Evolutionary conservation across 306 rosid species (phyloP).

Genomic region (Macrotyloma uniflorum): DNA sequence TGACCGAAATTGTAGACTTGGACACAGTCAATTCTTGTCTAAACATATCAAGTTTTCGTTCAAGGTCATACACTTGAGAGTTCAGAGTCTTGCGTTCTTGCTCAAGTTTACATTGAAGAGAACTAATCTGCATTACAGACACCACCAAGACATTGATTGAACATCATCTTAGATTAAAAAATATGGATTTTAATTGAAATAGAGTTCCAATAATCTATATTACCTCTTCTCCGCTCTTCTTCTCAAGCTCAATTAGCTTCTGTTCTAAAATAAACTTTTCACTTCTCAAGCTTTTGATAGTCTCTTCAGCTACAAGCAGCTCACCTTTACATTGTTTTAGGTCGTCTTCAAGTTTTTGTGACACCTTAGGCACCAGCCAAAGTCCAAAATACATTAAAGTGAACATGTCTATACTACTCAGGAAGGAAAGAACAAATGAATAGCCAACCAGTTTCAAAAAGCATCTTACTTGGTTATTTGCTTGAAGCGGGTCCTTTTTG

Average conservation of each 20-base stretch:
- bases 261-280: slow-evolving; percentile 68
- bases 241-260: slow-evolving; percentile 62
- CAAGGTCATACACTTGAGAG: slow-evolving; percentile 61
- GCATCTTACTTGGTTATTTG: slow-evolving; percentile 63
- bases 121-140: slow-evolving; percentile 62
- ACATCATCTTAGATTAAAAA: slow-evolving; percentile 12
- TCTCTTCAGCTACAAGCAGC: slow-evolving; percentile 67
- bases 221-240: slow-evolving; percentile 75
- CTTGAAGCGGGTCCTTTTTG: slow-evolving; percentile 55
- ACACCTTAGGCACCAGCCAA: slow-evolving; percentile 43
- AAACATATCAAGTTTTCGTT: slow-evolving; percentile 59
- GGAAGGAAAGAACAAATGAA: slow-evolving; percentile 28
- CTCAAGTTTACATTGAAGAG: slow-evolving; percentile 56
- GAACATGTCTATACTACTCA: slow-evolving; percentile 11
- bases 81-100: slow-evolving; percentile 66
- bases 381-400: slow-evolving; percentile 9
- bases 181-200: slow-evolving; percentile 16
- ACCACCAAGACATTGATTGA: slow-evolving; percentile 27
- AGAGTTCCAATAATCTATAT: slow-evolving; percentile 22
- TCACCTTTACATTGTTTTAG: slow-evolving; percentile 62
- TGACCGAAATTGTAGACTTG: slow-evolving; percentile 61
- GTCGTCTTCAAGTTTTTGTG: slow-evolving; percentile 74
- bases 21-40: slow-evolving; percentile 61
- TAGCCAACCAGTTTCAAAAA: slow-evolving; percentile 13
- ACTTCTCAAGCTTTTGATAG: slow-evolving; percentile 55